Evolutionary conservation across 2,329 filamentous ascomycete genomes (phyloP).

Genomic region (Dryadomyces quercivorus): DNA sequence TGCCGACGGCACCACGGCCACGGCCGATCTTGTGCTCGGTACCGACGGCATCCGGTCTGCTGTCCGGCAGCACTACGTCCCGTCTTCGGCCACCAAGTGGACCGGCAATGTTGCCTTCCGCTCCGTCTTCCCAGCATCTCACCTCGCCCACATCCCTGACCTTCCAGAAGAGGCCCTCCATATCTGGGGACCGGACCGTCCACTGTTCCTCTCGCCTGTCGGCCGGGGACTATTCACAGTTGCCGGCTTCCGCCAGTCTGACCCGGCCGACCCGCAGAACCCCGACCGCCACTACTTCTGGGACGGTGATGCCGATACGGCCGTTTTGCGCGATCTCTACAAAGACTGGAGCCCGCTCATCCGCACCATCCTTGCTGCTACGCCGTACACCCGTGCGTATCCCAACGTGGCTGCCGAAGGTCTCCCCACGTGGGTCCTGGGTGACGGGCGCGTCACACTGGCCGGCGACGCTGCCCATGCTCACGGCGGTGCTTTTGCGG

Average conservation of each 20-base stretch:
- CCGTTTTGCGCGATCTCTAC: constrained; percentile 23
- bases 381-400: constrained; percentile 26
- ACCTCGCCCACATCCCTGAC: constrained; percentile 25
- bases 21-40: constrained; percentile 36
- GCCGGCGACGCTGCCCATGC: constrained; percentile 28
- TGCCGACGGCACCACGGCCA: constrained; percentile 28
- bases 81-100: constrained; percentile 24
- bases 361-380: constrained; percentile 25
- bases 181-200: constrained; percentile 26
- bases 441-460: constrained; percentile 20
- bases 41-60: constrained; percentile 40
- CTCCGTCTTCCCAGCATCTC: constrained; percentile 28
- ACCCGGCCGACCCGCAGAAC: constrained; percentile 17
- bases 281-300: constrained; percentile 16
- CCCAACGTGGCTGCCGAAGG: constrained; percentile 27
- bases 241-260: constrained; percentile 22
- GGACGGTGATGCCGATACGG: constrained; percentile 14
- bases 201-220: constrained; percentile 30
- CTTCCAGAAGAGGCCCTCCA: constrained; percentile 30
- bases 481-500: constrained; percentile 28
- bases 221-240: constrained; percentile 29
- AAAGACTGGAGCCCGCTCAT: constrained; percentile 29
- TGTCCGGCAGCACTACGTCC: constrained; percentile 30
- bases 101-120: constrained; percentile 32
- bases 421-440: constrained; percentile 28